Conservation (phyloP, 768 basidiomycete species). For the Naganishia friedmannii region DNA sequence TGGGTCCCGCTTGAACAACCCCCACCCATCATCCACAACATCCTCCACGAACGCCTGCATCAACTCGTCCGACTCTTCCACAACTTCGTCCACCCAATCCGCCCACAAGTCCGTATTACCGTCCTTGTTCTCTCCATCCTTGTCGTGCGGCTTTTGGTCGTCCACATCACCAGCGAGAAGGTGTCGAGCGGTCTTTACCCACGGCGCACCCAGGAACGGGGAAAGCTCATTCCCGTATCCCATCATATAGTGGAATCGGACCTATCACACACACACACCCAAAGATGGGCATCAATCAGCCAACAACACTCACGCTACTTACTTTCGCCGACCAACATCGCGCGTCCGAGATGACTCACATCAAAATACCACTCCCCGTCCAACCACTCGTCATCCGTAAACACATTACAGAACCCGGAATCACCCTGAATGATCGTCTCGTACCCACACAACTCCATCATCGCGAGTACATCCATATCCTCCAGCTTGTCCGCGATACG, state of each 20-base stretch:
- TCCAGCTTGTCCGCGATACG: constrained; percentile 40
- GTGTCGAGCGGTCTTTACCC: constrained; percentile 51
- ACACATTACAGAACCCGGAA: constrained; percentile 50
- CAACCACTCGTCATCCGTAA: constrained; percentile 52
- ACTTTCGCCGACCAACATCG: too few species aligned
- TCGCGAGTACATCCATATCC: constrained; percentile 52
- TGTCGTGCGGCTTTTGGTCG: constrained; percentile 30
- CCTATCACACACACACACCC: constrained; percentile 18
- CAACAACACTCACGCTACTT: too few species aligned
- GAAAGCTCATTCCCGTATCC: constrained; percentile 51
- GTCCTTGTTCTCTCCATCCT: constrained; percentile 16
- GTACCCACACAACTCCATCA: constrained; percentile 54
- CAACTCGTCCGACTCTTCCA: constrained; percentile 8
- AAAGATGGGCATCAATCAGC: constrained; percentile 23
- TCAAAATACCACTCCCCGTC: constrained; percentile 52
- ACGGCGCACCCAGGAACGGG: constrained; percentile 52
- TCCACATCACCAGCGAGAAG: constrained; percentile 48
- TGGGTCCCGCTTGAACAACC: constrained; percentile 7
- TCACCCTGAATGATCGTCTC: constrained; percentile 49
- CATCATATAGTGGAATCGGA: constrained; percentile 51
- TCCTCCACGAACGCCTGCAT: not conserved
- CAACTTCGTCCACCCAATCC: constrained; percentile 12
- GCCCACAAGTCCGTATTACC: not conserved
- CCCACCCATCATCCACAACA: constrained; percentile 16
- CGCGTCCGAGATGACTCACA: too few species aligned